Conservation (phyloP, 2,329 filamentous ascomycete species). For the Fusarium concolor region DNA sequence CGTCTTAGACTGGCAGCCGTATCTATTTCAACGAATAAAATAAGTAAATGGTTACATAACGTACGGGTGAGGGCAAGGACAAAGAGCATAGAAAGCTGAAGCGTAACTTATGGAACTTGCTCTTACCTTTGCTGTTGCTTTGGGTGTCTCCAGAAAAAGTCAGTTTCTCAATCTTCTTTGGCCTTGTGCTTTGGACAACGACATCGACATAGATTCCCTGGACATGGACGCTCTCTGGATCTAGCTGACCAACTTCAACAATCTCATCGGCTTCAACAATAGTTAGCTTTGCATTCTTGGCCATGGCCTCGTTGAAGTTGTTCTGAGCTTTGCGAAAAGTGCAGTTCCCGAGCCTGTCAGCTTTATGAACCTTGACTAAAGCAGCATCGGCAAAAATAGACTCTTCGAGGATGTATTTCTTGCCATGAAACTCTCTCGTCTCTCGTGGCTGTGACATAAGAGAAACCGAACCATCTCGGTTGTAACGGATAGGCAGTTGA, state of each 20-base stretch:
- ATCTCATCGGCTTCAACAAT: conserved; percentile 93
- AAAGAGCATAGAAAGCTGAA: no score
- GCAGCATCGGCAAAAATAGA: conserved; percentile 89
- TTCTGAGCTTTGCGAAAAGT: conserved; percentile 85
- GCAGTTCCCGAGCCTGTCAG: conserved; percentile 88
- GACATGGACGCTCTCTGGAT: conserved; percentile 83
- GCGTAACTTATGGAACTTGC: no score
- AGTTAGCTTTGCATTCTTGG: conserved; percentile 85
- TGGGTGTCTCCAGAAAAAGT: background rate
- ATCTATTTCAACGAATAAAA: no score
- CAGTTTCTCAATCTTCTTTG: conserved; percentile 85
- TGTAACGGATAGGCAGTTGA: conserved; percentile 82
- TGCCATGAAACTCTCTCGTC: conserved; percentile 88
- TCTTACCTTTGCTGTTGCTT: background rate
- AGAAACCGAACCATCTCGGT: conserved; percentile 75
- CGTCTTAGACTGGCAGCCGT: background rate
- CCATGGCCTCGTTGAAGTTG: conserved; percentile 95
- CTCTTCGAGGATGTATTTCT: conserved; percentile 88
- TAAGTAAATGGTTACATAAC: background rate
- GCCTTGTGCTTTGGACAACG: conserved; percentile 79
- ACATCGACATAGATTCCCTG: conserved; percentile 90
- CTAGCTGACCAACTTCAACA: conserved; percentile 85
- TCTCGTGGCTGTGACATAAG: conserved; percentile 81
- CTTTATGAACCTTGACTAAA: conserved; percentile 91
- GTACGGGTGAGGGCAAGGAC: no score